Evolutionary conservation across 2,329 filamentous ascomycete genomes (phyloP).

Genomic region (Botrytis cinerea): DNA sequence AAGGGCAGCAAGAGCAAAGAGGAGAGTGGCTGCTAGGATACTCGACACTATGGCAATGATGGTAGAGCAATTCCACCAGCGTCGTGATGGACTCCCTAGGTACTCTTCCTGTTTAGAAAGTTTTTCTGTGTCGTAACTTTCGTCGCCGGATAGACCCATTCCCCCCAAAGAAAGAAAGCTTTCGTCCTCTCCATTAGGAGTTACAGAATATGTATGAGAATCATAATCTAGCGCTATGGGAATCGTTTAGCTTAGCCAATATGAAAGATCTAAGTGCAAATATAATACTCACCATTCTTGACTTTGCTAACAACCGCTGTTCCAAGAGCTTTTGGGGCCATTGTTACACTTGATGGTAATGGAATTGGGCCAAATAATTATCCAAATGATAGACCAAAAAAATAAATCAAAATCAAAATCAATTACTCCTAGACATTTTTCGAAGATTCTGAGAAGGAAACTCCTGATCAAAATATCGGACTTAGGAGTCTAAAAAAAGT

Average conservation of each 20-base stretch:
- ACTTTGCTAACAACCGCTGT: background rate
- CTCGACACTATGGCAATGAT: background rate
- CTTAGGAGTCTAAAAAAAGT: background rate
- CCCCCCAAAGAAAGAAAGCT: background rate
- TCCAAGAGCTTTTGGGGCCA: background rate
- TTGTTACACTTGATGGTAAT: background rate
- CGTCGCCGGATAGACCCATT: background rate
- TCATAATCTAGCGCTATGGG: background rate
- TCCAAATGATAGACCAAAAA: background rate
- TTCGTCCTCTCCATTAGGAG: background rate
- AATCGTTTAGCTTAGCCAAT: background rate
- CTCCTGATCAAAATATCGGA: background rate
- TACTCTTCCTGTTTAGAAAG: background rate
- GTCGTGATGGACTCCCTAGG: background rate
- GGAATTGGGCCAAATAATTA: background rate
- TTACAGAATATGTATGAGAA: background rate
- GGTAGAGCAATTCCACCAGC: background rate
- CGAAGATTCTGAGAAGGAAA: background rate
- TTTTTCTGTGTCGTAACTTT: slow-evolving; percentile 1
- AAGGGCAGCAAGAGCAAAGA: background rate
- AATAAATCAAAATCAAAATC: background rate
- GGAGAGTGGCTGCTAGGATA: background rate
- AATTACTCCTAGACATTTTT: background rate
- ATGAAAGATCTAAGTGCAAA: background rate
- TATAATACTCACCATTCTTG: background rate